A percentile compares a stretch with the other conserved stretches of the same genome.
These are phyloP conservation scores for Pythium insidiosum DNA, from an alignment of 352 stramenopile species.

Conservation along the genomic window DNA sequence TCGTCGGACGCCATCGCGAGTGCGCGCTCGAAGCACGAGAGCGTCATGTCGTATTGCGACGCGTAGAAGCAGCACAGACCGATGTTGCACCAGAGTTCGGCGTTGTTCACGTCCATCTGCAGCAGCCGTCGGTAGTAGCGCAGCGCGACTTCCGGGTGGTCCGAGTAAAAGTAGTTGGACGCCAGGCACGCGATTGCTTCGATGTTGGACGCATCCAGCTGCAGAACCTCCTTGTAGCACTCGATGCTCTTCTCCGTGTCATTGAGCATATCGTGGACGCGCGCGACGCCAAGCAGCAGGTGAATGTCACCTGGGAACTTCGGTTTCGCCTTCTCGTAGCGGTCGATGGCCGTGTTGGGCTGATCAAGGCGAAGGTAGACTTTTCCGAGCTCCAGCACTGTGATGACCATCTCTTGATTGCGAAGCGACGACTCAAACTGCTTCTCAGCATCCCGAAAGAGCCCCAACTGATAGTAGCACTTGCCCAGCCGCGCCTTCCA, in stretches of 20 bases:
- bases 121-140: slow-evolving; percentile 91
- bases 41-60: slow-evolving; percentile 91
- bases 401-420: slow-evolving; percentile 87
- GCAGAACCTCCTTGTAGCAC: slow-evolving; percentile 86
- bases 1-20: slow-evolving; percentile 85
- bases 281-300: slow-evolving; percentile 78
- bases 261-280: slow-evolving; percentile 92
- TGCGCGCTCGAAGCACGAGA: slow-evolving; percentile 90
- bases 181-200: slow-evolving; percentile 90
- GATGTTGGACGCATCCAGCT: slow-evolving; percentile 84
- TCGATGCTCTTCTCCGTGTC: slow-evolving; percentile 67
- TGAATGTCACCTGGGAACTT: slow-evolving; percentile 75
- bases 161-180: slow-evolving; percentile 92
- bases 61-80: slow-evolving; percentile 93
- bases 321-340: slow-evolving; percentile 59
- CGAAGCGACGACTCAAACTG: slow-evolving; percentile 87
- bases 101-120: slow-evolving; percentile 88
- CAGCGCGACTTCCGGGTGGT: slow-evolving; percentile 88
- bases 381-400: slow-evolving; percentile 89
- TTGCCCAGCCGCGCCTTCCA: slow-evolving; percentile 93
- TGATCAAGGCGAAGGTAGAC: slow-evolving; percentile 93
- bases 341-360: slow-evolving; percentile 87
- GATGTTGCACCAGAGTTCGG: slow-evolving; percentile 94
- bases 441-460: slow-evolving; percentile 91
- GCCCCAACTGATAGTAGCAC: slow-evolving; percentile 91